These are phyloP conservation scores for Colletotrichum neosansevieriae DNA, from an alignment of 2,329 filamentous ascomycete genomes.

Conservation along the genomic window DNA sequence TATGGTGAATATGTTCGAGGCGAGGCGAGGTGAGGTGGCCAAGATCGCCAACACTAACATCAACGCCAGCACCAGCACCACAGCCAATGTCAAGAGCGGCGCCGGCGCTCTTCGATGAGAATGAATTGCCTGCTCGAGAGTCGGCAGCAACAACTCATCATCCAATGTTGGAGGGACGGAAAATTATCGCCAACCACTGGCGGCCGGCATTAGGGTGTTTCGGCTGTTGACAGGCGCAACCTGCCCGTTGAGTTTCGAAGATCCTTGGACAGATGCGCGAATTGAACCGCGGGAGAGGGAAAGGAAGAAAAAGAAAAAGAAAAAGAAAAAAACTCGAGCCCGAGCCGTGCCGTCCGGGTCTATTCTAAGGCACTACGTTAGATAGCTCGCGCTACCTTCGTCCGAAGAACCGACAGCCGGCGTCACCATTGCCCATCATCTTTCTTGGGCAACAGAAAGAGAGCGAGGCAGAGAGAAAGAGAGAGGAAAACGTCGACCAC, in stretches of 20 bases:
- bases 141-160: constrained; percentile 25
- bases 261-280: constrained; percentile 10
- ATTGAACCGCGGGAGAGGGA: background rate
- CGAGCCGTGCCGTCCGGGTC: background rate
- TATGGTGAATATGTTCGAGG: background rate
- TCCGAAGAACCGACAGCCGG: constrained; percentile 36
- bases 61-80: constrained; percentile 6
- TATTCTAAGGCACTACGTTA: too few relatives aligned
- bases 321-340: background rate
- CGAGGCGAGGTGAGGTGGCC: background rate
- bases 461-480: background rate
- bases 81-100: too few relatives aligned
- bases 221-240: constrained; percentile 23
- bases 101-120: background rate
- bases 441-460: background rate
- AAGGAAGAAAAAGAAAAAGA: background rate
- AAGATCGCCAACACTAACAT: background rate
- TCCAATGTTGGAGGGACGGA: constrained; percentile 26
- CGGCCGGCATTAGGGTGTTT: constrained; percentile 15
- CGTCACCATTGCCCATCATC: background rate
- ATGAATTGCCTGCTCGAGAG: constrained; percentile 14
- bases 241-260: constrained; percentile 12
- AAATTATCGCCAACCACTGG: constrained; percentile 4
- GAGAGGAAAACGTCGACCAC: constrained; percentile 15
- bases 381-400: constrained; percentile 28